These are phyloP conservation scores for Pseudozyma sp. DNA, from an alignment of 1,284 basidiomycete species.

Conservation along the genomic window DNA sequence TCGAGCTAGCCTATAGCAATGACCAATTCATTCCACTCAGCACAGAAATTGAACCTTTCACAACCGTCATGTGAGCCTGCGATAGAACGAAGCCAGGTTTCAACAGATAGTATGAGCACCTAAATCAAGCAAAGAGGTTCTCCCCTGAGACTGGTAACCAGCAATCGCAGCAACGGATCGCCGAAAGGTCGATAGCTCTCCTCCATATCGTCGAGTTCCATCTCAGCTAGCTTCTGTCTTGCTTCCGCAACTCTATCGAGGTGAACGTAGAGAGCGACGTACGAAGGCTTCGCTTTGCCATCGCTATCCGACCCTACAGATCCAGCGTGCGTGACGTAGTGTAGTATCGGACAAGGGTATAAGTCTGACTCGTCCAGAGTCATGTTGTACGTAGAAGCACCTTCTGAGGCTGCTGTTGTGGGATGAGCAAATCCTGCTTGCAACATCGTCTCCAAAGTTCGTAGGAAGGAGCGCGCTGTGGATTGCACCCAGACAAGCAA, in stretches of 20 bases:
- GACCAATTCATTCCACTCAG: not conserved
- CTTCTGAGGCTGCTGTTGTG: not conserved
- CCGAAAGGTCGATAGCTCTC: slow-evolving; percentile 18
- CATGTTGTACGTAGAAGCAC: not conserved
- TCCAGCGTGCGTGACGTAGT: slow-evolving; percentile 23
- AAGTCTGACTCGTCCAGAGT: slow-evolving; percentile 1
- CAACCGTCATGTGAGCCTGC: not conserved
- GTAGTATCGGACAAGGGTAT: slow-evolving; percentile 28
- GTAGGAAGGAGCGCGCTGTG: slow-evolving; percentile 25
- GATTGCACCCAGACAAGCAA: slow-evolving; percentile 32
- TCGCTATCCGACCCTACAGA: not conserved
- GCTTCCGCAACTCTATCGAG: slow-evolving; percentile 26
- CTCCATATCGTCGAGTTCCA: slow-evolving; percentile 14
- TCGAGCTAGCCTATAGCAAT: not conserved
- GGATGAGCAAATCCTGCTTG: slow-evolving; percentile 8
- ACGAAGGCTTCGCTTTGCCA: slow-evolving; percentile 6
- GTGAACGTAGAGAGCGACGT: slow-evolving; percentile 33
- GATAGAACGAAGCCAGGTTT: not conserved
- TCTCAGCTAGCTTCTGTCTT: slow-evolving; percentile 9
- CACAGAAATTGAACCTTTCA: not conserved
- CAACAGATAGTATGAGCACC: not conserved
- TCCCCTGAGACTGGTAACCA: slow-evolving; percentile 26
- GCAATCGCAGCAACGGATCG: slow-evolving; percentile 19
- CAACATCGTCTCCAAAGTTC: slow-evolving; percentile 19
- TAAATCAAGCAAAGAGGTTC: slow-evolving; percentile 31